Conservation (phyloP, 805 yeast species). For the Lipomyces oligophaga region DNA sequence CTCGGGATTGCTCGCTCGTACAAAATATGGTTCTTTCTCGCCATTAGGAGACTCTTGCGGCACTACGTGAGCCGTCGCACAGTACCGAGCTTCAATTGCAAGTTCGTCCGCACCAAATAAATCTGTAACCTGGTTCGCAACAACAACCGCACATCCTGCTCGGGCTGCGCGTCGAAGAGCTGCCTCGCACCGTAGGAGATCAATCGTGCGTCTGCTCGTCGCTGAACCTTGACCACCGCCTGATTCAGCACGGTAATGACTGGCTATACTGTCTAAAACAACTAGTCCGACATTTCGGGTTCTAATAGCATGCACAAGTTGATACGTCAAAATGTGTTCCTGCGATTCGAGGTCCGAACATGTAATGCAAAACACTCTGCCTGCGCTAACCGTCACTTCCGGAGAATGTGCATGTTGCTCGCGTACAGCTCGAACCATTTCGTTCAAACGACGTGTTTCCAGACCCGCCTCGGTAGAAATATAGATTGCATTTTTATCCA, state of each 20-base stretch:
- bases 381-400: constrained; percentile 31
- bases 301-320: constrained; percentile 56
- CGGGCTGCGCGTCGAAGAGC: constrained; percentile 50
- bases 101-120: constrained; percentile 25
- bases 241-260: constrained; percentile 63
- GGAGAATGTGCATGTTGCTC: constrained; percentile 30
- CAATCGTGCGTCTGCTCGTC: constrained; percentile 32
- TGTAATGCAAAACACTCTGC: constrained; percentile 49
- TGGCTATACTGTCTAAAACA: constrained; percentile 70
- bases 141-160: constrained; percentile 55
- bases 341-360: constrained; percentile 69
- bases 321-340: constrained; percentile 66
- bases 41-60: background rate
- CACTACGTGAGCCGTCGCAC: constrained; percentile 1
- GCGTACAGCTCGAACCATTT: constrained; percentile 38
- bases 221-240: constrained; percentile 35
- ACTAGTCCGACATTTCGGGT: constrained; percentile 49
- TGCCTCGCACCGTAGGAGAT: constrained; percentile 41
- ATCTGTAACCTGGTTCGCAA: constrained; percentile 79
- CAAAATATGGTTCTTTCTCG: too few relatives aligned
- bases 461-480: constrained; percentile 74
- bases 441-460: constrained; percentile 61
- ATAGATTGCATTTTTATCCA: constrained; percentile 51
- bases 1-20: too few relatives aligned
- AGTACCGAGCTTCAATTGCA: background rate